Evolutionary conservation across 1,284 basidiomycete species (phyloP).

Genomic region (Heterobasidion irregulare): DNA sequence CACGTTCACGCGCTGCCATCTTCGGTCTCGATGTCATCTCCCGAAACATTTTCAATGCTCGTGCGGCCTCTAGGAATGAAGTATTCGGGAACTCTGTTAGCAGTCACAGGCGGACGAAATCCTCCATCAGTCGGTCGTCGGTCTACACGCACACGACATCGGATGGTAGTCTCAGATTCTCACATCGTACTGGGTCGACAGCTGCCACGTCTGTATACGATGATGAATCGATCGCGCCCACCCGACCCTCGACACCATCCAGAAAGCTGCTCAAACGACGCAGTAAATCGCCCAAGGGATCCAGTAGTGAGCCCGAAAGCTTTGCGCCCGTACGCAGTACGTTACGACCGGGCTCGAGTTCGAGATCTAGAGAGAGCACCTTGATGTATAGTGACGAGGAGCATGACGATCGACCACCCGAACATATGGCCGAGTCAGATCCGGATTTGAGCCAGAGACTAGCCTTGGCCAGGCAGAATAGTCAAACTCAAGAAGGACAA

Average conservation of each 20-base stretch:
- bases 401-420: constrained; percentile 18
- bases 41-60: constrained; percentile 61
- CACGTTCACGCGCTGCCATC: constrained; percentile 69
- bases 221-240: constrained; percentile 44
- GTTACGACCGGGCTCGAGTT: constrained; percentile 26
- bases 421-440: constrained; percentile 53
- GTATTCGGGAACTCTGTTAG: constrained; percentile 64
- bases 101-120: constrained; percentile 55
- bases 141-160: constrained; percentile 50
- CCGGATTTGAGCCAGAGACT: constrained; percentile 65
- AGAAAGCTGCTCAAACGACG: constrained; percentile 43
- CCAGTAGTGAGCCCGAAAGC: constrained; percentile 36
- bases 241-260: constrained; percentile 37
- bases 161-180: constrained; percentile 60
- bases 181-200: constrained; percentile 60
- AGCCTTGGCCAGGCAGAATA: constrained; percentile 75
- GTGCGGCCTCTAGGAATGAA: constrained; percentile 55
- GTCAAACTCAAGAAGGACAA: constrained; percentile 59
- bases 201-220: constrained; percentile 50
- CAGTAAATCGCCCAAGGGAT: constrained; percentile 42
- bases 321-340: constrained; percentile 13
- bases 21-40: constrained; percentile 83
- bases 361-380: constrained; percentile 24
- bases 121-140: constrained; percentile 62
- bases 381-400: constrained; percentile 25